Conservation (phyloP, 345 rosid genomes). For the Odontarrhena argentea region DNA sequence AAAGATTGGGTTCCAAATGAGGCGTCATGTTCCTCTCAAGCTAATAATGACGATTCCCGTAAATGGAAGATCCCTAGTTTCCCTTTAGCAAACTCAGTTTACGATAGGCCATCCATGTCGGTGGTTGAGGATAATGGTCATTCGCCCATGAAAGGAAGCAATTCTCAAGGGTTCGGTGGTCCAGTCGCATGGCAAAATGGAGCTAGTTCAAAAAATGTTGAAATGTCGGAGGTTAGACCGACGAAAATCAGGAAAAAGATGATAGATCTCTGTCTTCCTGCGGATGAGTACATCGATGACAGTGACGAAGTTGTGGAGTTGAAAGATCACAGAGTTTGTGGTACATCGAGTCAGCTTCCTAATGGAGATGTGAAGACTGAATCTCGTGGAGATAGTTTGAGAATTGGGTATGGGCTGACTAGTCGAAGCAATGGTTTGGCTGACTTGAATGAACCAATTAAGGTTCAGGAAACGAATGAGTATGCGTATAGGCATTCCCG, state of each 20-base stretch:
- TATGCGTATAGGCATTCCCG: conserved; percentile 39
- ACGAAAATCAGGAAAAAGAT: conserved; percentile 50
- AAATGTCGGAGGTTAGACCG: conserved; percentile 41
- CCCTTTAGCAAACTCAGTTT: conserved; percentile 56
- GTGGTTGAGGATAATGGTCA: conserved; percentile 49
- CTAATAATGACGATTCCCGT: conserved; percentile 45
- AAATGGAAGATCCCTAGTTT: conserved; percentile 69
- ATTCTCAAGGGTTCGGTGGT: conserved; percentile 39
- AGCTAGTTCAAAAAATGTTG: conserved; percentile 39
- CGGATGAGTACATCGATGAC: conserved; percentile 52
- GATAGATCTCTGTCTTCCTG: conserved; percentile 68
- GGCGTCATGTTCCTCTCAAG: conserved; percentile 42
- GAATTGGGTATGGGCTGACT: conserved; percentile 33
- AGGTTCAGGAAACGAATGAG: conserved; percentile 44
- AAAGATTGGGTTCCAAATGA: conserved; percentile 35
- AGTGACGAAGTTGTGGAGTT: conserved; percentile 43
- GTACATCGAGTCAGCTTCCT: conserved; percentile 49
- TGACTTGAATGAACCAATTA: conserved; percentile 59
- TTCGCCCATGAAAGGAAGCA: conserved; percentile 47
- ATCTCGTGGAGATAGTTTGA: conserved; percentile 42
- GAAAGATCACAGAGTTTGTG: conserved; percentile 39
- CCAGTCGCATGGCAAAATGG: conserved; percentile 41
- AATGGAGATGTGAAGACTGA: conserved; percentile 44
- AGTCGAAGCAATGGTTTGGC: conserved; percentile 41
- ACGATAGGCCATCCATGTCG: conserved; percentile 50